Conservation (phyloP, 164 flowering plant species). For the Liriodendron chinense region DNA sequence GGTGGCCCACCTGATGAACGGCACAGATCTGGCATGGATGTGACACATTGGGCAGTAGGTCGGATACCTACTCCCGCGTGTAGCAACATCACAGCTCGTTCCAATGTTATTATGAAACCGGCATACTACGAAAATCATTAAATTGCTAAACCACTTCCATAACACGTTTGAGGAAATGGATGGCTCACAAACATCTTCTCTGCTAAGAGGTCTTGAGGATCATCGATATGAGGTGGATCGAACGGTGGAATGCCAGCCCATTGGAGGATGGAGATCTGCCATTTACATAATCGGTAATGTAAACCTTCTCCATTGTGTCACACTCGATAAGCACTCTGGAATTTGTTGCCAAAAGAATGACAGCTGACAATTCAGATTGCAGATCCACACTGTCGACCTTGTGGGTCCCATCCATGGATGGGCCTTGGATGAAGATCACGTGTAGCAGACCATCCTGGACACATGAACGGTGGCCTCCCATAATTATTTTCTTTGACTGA, state of each 20-base stretch:
- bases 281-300: background rate
- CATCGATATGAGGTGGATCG: background rate
- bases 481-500: background rate
- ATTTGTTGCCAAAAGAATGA: background rate
- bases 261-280: conserved; percentile 1
- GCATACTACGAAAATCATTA: background rate
- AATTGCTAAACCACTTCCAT: background rate
- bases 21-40: background rate
- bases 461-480: background rate
- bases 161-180: background rate
- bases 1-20: background rate
- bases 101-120: background rate
- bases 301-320: background rate
- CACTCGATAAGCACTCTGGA: background rate
- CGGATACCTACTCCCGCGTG: background rate
- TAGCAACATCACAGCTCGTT: background rate
- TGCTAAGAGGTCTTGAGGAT: background rate
- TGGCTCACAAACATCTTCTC: background rate
- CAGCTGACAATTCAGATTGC: too few species aligned
- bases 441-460: background rate
- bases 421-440: too few species aligned
- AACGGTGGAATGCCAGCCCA: background rate
- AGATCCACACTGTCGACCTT: too few species aligned
- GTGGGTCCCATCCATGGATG: too few species aligned
- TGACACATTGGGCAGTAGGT: background rate